Evolutionary conservation across 2,329 filamentous ascomycete genomes (phyloP), one percentile per base, ranked within the genome.

Genomic region (Calcarisporium arbuscula): DNA sequence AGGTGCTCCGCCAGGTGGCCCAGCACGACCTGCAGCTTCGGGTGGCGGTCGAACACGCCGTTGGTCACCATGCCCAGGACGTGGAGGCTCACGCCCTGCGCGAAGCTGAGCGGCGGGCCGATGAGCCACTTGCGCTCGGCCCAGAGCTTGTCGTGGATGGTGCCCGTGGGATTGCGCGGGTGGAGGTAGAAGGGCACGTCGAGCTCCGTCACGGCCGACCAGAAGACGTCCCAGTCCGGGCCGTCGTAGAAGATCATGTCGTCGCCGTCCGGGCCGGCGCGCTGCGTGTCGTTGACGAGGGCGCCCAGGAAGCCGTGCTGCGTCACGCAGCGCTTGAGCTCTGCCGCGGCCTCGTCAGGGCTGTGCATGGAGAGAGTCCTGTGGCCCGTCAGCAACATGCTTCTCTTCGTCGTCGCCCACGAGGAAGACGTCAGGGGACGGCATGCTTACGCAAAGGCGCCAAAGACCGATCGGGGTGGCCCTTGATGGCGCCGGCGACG

Each of bases 101-200:
- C 73, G 32, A 80, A 79, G 35, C 62, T 68, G 6, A 77, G 61
- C 0, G 75, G 73, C 1, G 75, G 73, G 0, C 77, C 77, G 28
- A 80, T 57, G 19, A 80, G 67, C 65, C 68, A 80, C 48, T 70
- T 70, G 16, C 75, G 64, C 45, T 77, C 63, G 2, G 68, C 68
- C 64, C 69, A 80, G 17, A 78, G 64, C 47, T 73, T 73, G 5
- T 79, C 71, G 45, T 72, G 61, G 35, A 77, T 65, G 14, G 61
- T 64, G 6, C 74, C 74, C 0, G 70, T 72, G 2, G 77, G 73
- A 43, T 70, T 68, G 30, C 70, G 62, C 0, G 77, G 78, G 51
- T 82, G 78, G 1, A 82, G 61, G 47, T 82, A 82, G 31, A 82
- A 65, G 0, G 77, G 77, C 0, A 80, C 76, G 37, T 80, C 72